These are phyloP conservation scores for Backusella parvicylindrica DNA, from an alignment of 192 early-diverging fungal genomes.

Conservation along the genomic window DNA sequence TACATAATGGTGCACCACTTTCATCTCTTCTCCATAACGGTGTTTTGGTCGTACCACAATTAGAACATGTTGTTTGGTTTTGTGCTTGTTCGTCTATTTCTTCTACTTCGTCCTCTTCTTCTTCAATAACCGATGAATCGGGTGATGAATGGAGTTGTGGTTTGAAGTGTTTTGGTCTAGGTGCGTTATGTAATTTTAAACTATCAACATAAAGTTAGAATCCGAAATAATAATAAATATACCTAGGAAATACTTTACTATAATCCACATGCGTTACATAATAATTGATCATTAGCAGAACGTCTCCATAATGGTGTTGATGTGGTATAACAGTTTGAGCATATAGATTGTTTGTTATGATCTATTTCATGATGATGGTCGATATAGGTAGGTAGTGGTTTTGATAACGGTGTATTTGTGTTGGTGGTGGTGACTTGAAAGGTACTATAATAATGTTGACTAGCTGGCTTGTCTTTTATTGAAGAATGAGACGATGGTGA, in stretches of 20 bases:
- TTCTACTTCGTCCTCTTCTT: slow-evolving; percentile 3
- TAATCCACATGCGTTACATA: slow-evolving; percentile 98
- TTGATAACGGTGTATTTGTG: background rate
- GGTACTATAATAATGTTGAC: background rate
- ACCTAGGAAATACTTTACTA: slow-evolving; percentile 57
- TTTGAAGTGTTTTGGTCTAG: slow-evolving; percentile 77
- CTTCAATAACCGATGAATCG: background rate
- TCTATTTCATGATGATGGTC: background rate
- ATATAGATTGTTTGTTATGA: slow-evolving; percentile 13
- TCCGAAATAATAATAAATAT: background rate
- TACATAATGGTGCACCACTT: slow-evolving; percentile 50
- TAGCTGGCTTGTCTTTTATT: background rate
- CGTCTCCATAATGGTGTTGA: slow-evolving; percentile 94
- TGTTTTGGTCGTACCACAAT: slow-evolving; percentile 81
- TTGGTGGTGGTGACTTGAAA: background rate
- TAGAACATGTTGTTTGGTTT: slow-evolving; percentile 51
- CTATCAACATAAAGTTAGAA: slow-evolving; percentile 15
- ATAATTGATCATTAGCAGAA: slow-evolving; percentile 73
- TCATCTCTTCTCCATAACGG: slow-evolving; percentile 89
- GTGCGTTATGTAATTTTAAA: slow-evolving; percentile 79
- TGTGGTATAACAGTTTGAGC: slow-evolving; percentile 75
- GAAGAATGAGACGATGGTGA: background rate
- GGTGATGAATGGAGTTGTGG: slow-evolving; percentile 44
- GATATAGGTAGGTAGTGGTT: background rate
- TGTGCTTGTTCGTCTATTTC: slow-evolving; percentile 27